A percentile compares a stretch with the other conserved stretches of the same genome.
Conservation (phyloP, 2,329 filamentous ascomycete genomes). For the Fusarium dlaminii region DNA sequence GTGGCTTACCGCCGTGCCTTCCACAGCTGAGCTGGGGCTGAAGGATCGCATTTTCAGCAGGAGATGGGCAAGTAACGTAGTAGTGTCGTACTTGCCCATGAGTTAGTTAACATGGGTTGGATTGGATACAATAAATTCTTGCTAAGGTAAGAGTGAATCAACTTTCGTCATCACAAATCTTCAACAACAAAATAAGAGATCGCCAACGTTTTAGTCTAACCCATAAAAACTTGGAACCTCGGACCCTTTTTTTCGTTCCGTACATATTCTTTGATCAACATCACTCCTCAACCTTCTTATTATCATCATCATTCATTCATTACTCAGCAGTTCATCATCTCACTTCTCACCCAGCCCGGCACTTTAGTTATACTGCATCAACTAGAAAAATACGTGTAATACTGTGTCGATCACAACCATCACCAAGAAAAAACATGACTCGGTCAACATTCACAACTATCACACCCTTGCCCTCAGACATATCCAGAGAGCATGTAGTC, state of each 20-base stretch:
- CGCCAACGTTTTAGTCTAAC: neutral
- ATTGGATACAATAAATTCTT: conserved; percentile 1
- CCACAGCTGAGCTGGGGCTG: conserved; percentile 19
- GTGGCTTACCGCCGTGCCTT: conserved; percentile 18
- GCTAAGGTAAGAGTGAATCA: neutral
- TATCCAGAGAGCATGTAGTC: conserved; percentile 76
- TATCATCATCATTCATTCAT: neutral
- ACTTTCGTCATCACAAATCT: conserved; percentile 13
- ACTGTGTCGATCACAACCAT: conserved; percentile 17
- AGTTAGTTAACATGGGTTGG: neutral
- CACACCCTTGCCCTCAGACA: conserved; percentile 76
- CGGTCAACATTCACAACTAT: conserved; percentile 78
- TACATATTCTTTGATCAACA: neutral
- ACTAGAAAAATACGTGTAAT: neutral
- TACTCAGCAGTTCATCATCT: conserved; percentile 10
- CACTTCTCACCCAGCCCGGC: neutral
- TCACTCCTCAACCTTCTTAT: neutral
- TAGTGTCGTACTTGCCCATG: conserved; percentile 1
- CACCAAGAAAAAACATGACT: conserved; percentile 30
- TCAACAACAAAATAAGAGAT: conserved; percentile 12
- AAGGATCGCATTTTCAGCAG: conserved; percentile 5
- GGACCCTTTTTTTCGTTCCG: neutral
- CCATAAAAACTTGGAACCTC: neutral
- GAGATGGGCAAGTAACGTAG: neutral
- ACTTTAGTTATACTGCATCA: neutral